Conservation (phyloP, 257 asterid genomes). For the Galeopsis tetrahit region DNA sequence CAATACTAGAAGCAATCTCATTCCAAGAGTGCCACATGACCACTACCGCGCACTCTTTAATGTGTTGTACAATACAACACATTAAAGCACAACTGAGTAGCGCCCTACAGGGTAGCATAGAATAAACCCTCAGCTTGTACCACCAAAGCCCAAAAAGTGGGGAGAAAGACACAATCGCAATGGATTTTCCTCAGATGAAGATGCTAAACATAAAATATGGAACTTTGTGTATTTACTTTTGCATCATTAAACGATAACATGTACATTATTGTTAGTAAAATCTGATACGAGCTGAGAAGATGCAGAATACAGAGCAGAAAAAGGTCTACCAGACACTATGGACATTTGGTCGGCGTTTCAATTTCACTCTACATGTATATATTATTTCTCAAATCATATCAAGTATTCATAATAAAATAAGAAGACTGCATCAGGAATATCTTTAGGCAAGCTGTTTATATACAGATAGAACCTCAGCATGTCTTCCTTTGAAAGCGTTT, state of each 20-base stretch:
- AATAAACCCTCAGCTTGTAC: no score
- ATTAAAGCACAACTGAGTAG: not conserved
- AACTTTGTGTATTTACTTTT: constrained; percentile 15
- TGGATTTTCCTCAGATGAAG: not conserved
- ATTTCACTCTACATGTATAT: constrained; percentile 9
- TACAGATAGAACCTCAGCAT: constrained; percentile 52
- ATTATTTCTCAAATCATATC: not conserved
- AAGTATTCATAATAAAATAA: constrained; percentile 59
- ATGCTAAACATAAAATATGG: not conserved
- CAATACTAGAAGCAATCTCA: no score
- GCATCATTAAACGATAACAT: constrained; percentile 27
- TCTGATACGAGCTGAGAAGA: constrained; percentile 14
- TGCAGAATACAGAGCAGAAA: not conserved
- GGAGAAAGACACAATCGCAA: not conserved
- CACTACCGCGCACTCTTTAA: not conserved
- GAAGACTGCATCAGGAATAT: constrained; percentile 63
- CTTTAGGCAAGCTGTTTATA: constrained; percentile 58
- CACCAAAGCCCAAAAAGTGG: no score
- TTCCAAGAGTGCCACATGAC: no score
- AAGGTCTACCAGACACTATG: constrained; percentile 24
- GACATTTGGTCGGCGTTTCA: constrained; percentile 33
- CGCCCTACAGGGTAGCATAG: no score
- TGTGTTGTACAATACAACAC: not conserved
- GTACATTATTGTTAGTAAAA: constrained; percentile 32
- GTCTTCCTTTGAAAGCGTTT: constrained; percentile 54